These are phyloP conservation scores for Boletus barrowsii DNA, from an alignment of 768 basidiomycete species.

Conservation along the genomic window DNA sequence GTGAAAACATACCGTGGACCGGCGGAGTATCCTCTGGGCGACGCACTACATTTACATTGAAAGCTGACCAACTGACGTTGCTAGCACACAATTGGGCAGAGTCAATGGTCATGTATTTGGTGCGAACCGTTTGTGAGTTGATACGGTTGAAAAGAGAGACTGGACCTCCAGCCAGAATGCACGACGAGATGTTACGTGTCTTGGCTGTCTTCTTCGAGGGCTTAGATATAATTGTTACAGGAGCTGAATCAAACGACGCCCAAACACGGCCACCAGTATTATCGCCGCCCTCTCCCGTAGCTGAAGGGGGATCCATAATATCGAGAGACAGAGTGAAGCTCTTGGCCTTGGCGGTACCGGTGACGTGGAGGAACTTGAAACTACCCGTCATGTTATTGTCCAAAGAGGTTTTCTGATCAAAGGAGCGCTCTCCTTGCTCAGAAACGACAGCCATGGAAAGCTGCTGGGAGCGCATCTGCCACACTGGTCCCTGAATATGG, in stretches of 20 bases:
- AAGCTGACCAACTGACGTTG: constrained; percentile 90
- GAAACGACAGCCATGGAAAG: constrained; percentile 85
- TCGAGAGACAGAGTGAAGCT: constrained; percentile 85
- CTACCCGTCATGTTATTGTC: constrained; percentile 83
- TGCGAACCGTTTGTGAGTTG: constrained; percentile 94
- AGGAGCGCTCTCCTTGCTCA: constrained; percentile 77
- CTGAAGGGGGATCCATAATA: constrained; percentile 70
- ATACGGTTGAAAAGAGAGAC: constrained; percentile 95
- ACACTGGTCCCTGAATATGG: constrained; percentile 84
- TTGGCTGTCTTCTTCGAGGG: constrained; percentile 97
- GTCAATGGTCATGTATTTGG: constrained; percentile 96
- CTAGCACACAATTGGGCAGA: constrained; percentile 81
- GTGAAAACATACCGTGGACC: constrained; percentile 60
- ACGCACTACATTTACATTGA: constrained; percentile 87
- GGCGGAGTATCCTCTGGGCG: constrained; percentile 63
- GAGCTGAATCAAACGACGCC: constrained; percentile 90
- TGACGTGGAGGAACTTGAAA: constrained; percentile 91
- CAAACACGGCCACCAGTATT: constrained; percentile 63
- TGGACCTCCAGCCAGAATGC: constrained; percentile 84
- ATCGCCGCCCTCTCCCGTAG: constrained; percentile 39
- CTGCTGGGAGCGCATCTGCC: constrained; percentile 78
- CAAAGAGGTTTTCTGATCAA: constrained; percentile 79
- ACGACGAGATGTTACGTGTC: constrained; percentile 87
- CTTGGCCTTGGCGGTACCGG: constrained; percentile 85
- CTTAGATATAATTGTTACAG: constrained; percentile 94